phyloP scores from a whole-genome alignment of 768 basidiomycete genomes.

The Suillus plorans region DNA sequence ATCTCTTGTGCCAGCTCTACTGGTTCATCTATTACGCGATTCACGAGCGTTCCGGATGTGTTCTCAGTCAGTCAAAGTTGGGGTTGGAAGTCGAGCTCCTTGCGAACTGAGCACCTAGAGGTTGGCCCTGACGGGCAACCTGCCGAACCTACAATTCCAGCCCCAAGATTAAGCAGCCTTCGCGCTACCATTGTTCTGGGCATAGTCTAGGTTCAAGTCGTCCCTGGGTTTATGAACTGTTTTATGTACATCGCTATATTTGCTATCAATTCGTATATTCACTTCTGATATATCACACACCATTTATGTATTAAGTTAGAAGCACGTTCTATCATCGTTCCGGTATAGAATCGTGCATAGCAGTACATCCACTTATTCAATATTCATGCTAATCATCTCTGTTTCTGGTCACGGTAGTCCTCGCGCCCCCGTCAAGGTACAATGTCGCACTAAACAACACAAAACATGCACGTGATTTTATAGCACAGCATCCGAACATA shows the following conservation, averaged over 20 bases:
- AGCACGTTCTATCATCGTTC: neutral
- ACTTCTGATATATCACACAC: neutral
- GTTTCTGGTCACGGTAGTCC: neutral
- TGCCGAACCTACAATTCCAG: slow-evolving; percentile 31
- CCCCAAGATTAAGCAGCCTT: slow-evolving; percentile 54
- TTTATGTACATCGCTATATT: neutral
- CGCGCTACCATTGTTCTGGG: slow-evolving; percentile 80
- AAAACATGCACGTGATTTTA: too few species aligned
- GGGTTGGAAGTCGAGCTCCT: slow-evolving; percentile 82
- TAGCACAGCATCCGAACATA: too few species aligned
- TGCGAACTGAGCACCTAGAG: slow-evolving; percentile 50
- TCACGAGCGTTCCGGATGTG: slow-evolving; percentile 82
- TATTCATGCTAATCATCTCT: neutral
- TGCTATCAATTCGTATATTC: neutral
- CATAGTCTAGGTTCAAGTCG: slow-evolving; percentile 48
- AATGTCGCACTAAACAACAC: too few species aligned
- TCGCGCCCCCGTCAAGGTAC: neutral
- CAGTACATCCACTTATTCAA: neutral
- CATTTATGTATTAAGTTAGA: neutral
- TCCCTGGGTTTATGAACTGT: neutral
- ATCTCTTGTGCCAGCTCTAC: slow-evolving; percentile 80
- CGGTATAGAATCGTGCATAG: neutral
- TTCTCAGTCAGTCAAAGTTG: slow-evolving; percentile 87
- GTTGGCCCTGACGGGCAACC: slow-evolving; percentile 32
- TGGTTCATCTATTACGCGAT: slow-evolving; percentile 79